phyloP scores from a whole-genome alignment of 129 eudicot genomes.

The Flaveria bidentis region DNA sequence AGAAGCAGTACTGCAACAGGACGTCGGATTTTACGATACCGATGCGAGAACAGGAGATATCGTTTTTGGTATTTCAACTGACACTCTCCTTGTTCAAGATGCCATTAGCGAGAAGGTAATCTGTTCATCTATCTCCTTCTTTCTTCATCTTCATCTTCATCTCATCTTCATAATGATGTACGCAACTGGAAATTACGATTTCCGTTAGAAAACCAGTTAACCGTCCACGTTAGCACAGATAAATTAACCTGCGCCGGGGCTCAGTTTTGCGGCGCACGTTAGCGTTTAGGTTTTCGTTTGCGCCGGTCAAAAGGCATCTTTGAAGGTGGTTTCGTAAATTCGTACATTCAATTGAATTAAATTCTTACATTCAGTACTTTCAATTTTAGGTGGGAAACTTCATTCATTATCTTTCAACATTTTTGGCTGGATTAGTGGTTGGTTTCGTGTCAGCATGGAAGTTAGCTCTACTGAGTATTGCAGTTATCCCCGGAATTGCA shows the following conservation, averaged over 20 bases:
- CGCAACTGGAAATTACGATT: not conserved
- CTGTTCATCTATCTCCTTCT: too few species aligned
- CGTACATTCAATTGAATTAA: constrained; percentile 19
- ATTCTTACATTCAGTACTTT: constrained; percentile 2
- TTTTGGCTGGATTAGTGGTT: constrained; percentile 97
- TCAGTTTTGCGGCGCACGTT: constrained; percentile 16
- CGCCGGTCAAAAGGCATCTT: constrained; percentile 36
- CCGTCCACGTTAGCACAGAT: constrained; percentile 20
- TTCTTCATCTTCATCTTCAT: not conserved
- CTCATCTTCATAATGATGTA: not conserved
- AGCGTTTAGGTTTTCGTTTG: constrained; percentile 7
- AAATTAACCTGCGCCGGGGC: constrained; percentile 11
- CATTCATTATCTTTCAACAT: constrained; percentile 91
- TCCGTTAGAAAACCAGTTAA: constrained; percentile 13
- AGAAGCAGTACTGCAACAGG: constrained; percentile 95
- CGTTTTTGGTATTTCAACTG: constrained; percentile 91
- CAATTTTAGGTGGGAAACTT: constrained; percentile 85
- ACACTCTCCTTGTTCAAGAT: constrained; percentile 98
- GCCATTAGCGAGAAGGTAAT: constrained; percentile 98
- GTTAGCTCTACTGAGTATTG: constrained; percentile 88
- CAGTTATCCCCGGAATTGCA: constrained; percentile 96
- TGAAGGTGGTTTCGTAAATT: constrained; percentile 17
- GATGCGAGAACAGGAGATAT: constrained; percentile 99
- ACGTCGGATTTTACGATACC: constrained; percentile 94
- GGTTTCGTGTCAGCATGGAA: constrained; percentile 98